Conservation (phyloP, 2,329 filamentous ascomycete genomes). For the Incumbomyces delicatus region DNA sequence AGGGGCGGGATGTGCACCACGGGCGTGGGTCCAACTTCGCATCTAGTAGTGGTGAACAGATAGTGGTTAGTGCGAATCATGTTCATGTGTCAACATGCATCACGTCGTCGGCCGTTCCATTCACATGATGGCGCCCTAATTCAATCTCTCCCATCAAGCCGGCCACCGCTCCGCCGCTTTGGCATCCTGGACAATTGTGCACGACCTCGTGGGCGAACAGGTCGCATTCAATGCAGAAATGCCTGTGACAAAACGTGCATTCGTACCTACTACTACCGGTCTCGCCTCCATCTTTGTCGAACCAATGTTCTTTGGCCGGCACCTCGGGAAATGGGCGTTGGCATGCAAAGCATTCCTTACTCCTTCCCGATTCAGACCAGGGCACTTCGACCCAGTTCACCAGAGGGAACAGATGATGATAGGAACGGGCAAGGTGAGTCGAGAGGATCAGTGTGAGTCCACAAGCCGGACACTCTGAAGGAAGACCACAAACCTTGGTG, state of each 20-base stretch:
- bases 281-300: slow-evolving; percentile 55
- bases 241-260: slow-evolving; percentile 73
- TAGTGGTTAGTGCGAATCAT: too few relatives aligned
- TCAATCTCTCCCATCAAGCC: slow-evolving; percentile 20
- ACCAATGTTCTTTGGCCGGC: slow-evolving; percentile 30
- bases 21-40: too few relatives aligned
- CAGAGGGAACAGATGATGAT: slow-evolving; percentile 85
- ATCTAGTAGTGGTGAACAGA: too few relatives aligned
- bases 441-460: slow-evolving; percentile 86
- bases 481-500: slow-evolving; percentile 79
- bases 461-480: slow-evolving; percentile 83
- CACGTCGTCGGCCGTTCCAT: background rate
- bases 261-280: slow-evolving; percentile 74
- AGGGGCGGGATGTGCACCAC: too few relatives aligned
- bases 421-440: slow-evolving; percentile 84
- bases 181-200: slow-evolving; percentile 92
- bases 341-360: slow-evolving; percentile 67
- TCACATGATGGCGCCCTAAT: background rate
- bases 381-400: slow-evolving; percentile 84
- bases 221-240: slow-evolving; percentile 98
- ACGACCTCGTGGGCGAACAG: slow-evolving; percentile 88
- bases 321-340: slow-evolving; percentile 57
- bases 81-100: slow-evolving; percentile 6
- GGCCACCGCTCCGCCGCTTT: slow-evolving; percentile 30
- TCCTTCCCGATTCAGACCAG: slow-evolving; percentile 60